A percentile compares a stretch with the other conserved stretches of the same genome.
Evolutionary conservation across 148 eudicot genomes (phyloP).

Genomic region (Euryodendron excelsum): DNA sequence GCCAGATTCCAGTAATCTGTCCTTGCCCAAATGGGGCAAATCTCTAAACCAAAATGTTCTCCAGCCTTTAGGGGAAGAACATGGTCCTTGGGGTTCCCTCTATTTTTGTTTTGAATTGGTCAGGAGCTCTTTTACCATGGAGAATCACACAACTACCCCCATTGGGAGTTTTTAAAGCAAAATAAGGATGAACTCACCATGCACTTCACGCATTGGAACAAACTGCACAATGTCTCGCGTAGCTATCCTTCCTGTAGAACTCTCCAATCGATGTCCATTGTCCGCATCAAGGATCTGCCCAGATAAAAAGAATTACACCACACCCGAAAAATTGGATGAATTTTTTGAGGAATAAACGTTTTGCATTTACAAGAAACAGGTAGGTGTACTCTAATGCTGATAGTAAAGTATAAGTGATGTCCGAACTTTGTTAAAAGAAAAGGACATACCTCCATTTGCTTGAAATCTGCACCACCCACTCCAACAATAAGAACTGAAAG

Average conservation of each 20-base stretch:
- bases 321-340: not conserved
- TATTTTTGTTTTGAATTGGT: too few species aligned
- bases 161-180: not conserved
- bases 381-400: not conserved
- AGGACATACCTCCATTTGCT: slow-evolving; percentile 72
- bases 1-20: not conserved
- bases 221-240: slow-evolving; percentile 94
- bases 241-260: slow-evolving; percentile 79
- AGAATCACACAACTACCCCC: too few species aligned
- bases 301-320: slow-evolving; percentile 6
- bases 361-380: not conserved
- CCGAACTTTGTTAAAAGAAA: not conserved
- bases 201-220: slow-evolving; percentile 85
- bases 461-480: slow-evolving; percentile 87
- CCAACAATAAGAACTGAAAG: slow-evolving; percentile 88
- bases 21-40: not conserved
- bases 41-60: not conserved
- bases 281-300: slow-evolving; percentile 92
- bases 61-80: too few species aligned
- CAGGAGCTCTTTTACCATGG: too few species aligned
- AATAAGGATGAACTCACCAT: slow-evolving; percentile 43
- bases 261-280: slow-evolving; percentile 68
- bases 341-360: not conserved
- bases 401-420: not conserved
- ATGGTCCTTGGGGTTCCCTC: too few species aligned